These are phyloP conservation scores for Dendrostoma leiphaemia DNA, from an alignment of 2,329 filamentous ascomycete species.

Conservation along the genomic window DNA sequence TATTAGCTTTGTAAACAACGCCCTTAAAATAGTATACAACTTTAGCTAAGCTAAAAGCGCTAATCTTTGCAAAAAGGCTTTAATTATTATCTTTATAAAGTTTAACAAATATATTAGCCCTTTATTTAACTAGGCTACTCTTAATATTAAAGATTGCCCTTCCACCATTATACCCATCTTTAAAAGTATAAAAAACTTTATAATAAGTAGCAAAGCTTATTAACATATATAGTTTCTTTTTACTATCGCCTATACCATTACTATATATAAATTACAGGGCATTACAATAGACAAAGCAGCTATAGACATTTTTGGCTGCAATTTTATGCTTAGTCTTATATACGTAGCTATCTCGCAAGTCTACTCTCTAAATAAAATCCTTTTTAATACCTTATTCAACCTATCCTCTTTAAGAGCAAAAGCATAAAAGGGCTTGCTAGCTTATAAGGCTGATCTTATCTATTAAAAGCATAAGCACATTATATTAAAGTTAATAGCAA, in stretches of 20 bases:
- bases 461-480: no score
- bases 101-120: not conserved
- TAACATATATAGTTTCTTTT: not conserved
- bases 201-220: not conserved
- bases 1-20: no score
- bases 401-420: not conserved
- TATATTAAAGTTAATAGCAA: no score
- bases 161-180: not conserved
- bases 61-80: not conserved
- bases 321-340: not conserved
- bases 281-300: no score
- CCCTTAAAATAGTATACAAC: no score
- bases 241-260: not conserved
- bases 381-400: not conserved
- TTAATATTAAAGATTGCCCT: not conserved
- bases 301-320: no score
- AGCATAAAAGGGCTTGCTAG: no score
- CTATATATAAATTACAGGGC: not conserved
- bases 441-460: no score
- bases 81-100: not conserved
- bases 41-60: no score
- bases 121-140: not conserved
- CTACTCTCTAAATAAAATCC: not conserved
- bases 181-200: not conserved
- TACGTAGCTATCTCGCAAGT: not conserved